These are phyloP conservation scores for Talaromyces sp. DNA, from an alignment of 2,329 filamentous ascomycete genomes.

Conservation along the genomic window DNA sequence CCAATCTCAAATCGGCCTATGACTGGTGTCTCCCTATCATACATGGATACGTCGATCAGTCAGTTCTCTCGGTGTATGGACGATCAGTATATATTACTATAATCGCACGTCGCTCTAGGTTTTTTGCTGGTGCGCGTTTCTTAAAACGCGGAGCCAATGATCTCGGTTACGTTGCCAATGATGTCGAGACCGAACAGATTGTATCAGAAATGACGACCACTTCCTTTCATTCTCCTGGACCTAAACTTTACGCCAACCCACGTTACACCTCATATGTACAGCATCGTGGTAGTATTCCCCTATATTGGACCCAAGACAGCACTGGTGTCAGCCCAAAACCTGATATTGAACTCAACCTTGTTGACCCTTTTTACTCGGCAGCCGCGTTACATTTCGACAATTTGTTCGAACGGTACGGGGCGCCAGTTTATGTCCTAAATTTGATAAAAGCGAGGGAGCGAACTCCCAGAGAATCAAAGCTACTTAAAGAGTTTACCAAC, in stretches of 20 bases:
- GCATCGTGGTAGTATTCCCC: conserved; percentile 90
- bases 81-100: conserved; percentile 87
- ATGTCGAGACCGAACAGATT: conserved; percentile 98
- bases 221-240: conserved; percentile 89
- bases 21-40: conserved; percentile 97
- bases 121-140: conserved; percentile 92
- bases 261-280: conserved; percentile 96
- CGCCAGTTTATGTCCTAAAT: conserved; percentile 87
- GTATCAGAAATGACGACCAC: conserved; percentile 93
- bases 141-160: conserved; percentile 95
- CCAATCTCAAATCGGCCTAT: conserved; percentile 72
- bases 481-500: conserved; percentile 81
- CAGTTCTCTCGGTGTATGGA: conserved; percentile 80
- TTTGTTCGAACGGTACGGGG: conserved; percentile 87
- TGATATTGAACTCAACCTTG: conserved; percentile 90
- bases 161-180: conserved; percentile 91
- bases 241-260: conserved; percentile 79
- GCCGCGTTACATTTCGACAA: conserved; percentile 95
- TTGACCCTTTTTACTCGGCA: conserved; percentile 92
- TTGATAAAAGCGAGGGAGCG: conserved; percentile 86
- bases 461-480: conserved; percentile 84
- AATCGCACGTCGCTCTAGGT: conserved; percentile 85
- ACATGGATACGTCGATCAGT: conserved; percentile 93
- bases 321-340: conserved; percentile 95
- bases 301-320: conserved; percentile 97